Evolutionary conservation across 768 basidiomycete genomes (phyloP).

Genomic region (Trametes gibbosa): DNA sequence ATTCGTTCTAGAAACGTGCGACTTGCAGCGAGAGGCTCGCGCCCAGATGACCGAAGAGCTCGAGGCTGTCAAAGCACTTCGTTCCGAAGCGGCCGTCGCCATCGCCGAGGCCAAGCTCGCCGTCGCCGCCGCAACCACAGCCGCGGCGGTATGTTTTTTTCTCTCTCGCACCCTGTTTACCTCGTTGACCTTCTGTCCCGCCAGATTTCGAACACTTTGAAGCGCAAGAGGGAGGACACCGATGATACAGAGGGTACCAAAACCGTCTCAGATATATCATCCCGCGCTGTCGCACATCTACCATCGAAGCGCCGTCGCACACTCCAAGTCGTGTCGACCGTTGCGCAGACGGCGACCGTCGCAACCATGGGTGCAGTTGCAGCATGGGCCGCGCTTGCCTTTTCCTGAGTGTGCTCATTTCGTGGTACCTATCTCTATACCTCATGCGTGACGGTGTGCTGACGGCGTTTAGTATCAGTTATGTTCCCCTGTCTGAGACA

Average conservation of each 20-base stretch:
- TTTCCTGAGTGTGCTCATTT: constrained; percentile 36
- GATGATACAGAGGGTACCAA: constrained; percentile 9
- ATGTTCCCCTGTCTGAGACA: background rate
- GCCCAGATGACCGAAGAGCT: constrained; percentile 47
- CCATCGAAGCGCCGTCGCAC: constrained; percentile 35
- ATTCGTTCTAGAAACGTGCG: constrained; percentile 18
- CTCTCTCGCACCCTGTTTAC: constrained; percentile 3
- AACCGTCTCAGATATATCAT: background rate
- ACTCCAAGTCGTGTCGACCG: constrained; percentile 40
- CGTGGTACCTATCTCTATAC: background rate
- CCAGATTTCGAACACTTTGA: constrained; percentile 38
- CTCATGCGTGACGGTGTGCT: background rate
- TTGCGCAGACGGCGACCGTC: constrained; percentile 59
- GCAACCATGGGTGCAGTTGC: constrained; percentile 67
- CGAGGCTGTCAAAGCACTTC: constrained; percentile 41
- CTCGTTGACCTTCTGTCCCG: too few relatives aligned
- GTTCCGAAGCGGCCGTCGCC: constrained; percentile 39
- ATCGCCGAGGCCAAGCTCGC: constrained; percentile 30
- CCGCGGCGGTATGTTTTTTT: constrained; percentile 15
- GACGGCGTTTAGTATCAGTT: background rate
- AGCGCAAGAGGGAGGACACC: constrained; percentile 58
- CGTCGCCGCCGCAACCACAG: constrained; percentile 3
- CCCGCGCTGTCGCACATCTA: constrained; percentile 13
- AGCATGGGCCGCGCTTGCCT: constrained; percentile 73
- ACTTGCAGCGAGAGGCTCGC: constrained; percentile 28